Evolutionary conservation across 495 filamentous ascomycete genomes (phyloP).

Genomic region (Parathielavia appendiculata): DNA sequence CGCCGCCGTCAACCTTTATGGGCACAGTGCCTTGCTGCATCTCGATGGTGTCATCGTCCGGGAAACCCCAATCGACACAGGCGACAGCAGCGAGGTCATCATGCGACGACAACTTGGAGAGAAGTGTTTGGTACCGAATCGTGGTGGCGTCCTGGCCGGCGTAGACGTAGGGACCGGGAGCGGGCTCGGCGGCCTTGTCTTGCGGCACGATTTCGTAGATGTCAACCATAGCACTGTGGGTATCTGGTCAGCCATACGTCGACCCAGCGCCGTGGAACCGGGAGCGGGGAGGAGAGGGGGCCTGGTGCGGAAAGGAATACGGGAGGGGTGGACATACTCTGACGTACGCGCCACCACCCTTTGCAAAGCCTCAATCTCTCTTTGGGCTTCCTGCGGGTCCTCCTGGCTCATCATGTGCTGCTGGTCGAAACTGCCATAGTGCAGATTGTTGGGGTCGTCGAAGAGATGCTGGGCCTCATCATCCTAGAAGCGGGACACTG

Average conservation of each 20-base stretch:
- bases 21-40: slow-evolving; percentile 36
- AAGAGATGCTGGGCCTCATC: slow-evolving; percentile 51
- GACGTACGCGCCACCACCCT: slow-evolving; percentile 52
- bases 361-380: slow-evolving; percentile 54
- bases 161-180: slow-evolving; percentile 33
- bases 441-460: slow-evolving; percentile 48
- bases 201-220: slow-evolving; percentile 55
- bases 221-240: slow-evolving; percentile 51
- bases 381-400: slow-evolving; percentile 52
- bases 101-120: slow-evolving; percentile 45
- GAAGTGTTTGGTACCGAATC: slow-evolving; percentile 48
- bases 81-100: slow-evolving; percentile 36
- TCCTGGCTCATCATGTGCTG: slow-evolving; percentile 46
- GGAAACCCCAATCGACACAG: slow-evolving; percentile 43
- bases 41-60: slow-evolving; percentile 44
- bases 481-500: slow-evolving; percentile 32
- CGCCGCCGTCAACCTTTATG: slow-evolving; percentile 43
- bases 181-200: slow-evolving; percentile 30
- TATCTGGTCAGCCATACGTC: slow-evolving; percentile 28
- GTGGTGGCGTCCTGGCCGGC: slow-evolving; percentile 43
- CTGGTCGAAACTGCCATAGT: slow-evolving; percentile 53
- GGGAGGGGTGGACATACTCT: slow-evolving; percentile 39
- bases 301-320: background rate
- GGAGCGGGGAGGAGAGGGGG: slow-evolving; percentile 1
- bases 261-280: slow-evolving; percentile 13